Base-by-base conservation (phyloP, 441 rosid species). In the Euphorbia schlechtendalii region DNA sequence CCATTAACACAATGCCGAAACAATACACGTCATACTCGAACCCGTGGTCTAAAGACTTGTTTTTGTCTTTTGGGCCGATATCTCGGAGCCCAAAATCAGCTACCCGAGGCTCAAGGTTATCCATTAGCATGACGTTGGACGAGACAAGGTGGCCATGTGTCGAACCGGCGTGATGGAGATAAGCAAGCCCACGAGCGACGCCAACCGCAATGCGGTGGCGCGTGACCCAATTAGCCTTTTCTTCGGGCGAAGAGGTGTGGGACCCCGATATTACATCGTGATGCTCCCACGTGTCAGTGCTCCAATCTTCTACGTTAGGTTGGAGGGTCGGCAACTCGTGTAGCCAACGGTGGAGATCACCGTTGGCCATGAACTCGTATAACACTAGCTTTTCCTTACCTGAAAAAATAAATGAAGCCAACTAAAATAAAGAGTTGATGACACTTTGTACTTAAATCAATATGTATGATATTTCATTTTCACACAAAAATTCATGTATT, bases 291-390 rank as follows among this genome's bases (percentile, higher is more conserved):
- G 92, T 88, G 87, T 92, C 96, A 1, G 79, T 73, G 69, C 88
- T 88, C 98, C 98, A 93, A 64, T 93, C 96, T 75, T 93, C 98
- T 61, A 88, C 92, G 84, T 90, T 80, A 49, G 90, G 73, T 56
- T 77, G 77, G 22, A 94, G 90, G 0, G 89, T 67, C 0, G 97
- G 98, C 15, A 93, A 95, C 81, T 93, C 98, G 78, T 93, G 88
- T 28, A 93, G 87, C 97, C 97, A 93, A 28, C 84, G 84, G 80
- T 84, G 85, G 56, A 93, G 82, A 72, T 93, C 96, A 17, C 98
- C 98, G 62, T 82, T 88, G 14, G 89, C 74, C 95, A 93, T 84
- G 66, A 83, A 93, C 56, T 93, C 98, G 65, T 82, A 81, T 52
- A 93, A 45, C 2, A 88, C 77, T 30, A 93, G 77, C 84, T 93